Percentiles rank a stretch among this genome's conserved stretches.
These are phyloP conservation scores for Erucastrum elatum DNA, from an alignment of 345 rosid species.

Conservation along the genomic window DNA sequence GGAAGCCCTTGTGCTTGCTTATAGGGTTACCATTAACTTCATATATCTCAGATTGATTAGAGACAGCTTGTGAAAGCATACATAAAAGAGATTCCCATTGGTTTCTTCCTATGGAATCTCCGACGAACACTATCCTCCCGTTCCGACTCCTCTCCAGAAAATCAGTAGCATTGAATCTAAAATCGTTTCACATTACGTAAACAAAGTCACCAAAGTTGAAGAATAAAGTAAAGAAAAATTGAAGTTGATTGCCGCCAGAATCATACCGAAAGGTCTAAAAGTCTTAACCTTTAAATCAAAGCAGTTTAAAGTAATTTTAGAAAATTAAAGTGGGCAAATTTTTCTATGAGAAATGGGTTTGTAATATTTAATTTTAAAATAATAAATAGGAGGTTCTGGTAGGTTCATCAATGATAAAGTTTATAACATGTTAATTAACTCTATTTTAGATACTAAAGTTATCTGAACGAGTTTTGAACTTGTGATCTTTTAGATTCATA, in stretches of 20 bases:
- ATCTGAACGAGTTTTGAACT: not conserved
- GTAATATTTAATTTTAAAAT: no score
- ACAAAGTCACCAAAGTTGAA: not conserved
- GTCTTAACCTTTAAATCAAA: not conserved
- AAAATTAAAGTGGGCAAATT: not conserved
- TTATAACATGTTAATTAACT: not conserved
- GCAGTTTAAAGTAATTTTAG: not conserved
- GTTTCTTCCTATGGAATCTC: constrained; percentile 90
- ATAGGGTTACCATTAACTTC: constrained; percentile 76
- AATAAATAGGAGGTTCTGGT: not conserved
- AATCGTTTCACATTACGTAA: not conserved
- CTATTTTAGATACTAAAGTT: not conserved
- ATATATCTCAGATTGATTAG: constrained; percentile 57
- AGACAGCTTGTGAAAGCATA: constrained; percentile 63
- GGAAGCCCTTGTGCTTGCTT: constrained; percentile 77
- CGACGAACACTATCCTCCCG: constrained; percentile 74
- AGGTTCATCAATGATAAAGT: not conserved
- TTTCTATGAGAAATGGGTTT: not conserved
- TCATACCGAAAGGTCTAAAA: constrained; percentile 3
- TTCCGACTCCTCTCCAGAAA: constrained; percentile 66
- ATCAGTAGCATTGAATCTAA: constrained; percentile 75
- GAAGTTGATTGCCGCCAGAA: constrained; percentile 7
- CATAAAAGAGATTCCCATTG: constrained; percentile 94
- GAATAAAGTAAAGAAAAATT: not conserved
- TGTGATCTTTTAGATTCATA: not conserved